A percentile compares a stretch with the other conserved stretches of the same genome.
These are phyloP conservation scores for Pleurotus giganteus DNA, from an alignment of 768 basidiomycete species.

Conservation along the genomic window DNA sequence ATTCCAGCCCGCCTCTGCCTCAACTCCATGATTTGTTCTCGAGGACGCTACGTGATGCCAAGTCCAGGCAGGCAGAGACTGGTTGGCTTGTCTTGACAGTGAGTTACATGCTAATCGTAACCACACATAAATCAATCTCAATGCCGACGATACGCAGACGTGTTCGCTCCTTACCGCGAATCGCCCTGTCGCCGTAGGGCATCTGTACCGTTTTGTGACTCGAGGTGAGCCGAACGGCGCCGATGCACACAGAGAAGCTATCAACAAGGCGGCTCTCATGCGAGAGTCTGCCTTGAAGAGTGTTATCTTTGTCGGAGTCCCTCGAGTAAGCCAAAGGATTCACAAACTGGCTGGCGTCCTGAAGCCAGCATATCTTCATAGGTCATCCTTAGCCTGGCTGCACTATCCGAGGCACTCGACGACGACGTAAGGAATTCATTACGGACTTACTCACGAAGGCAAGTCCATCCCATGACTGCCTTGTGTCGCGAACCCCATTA, in stretches of 20 bases:
- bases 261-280: conserved; percentile 80
- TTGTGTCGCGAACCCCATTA: conserved; percentile 9
- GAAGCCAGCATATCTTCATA: conserved; percentile 24
- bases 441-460: conserved; percentile 68
- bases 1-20: conserved; percentile 52
- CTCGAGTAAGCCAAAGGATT: conserved; percentile 53
- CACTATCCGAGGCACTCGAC: conserved; percentile 73
- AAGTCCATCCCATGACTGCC: conserved; percentile 22
- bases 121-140: conserved; percentile 9
- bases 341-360: background rate
- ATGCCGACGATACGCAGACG: conserved; percentile 48
- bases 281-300: conserved; percentile 89
- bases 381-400: conserved; percentile 82
- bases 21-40: conserved; percentile 55
- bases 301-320: conserved; percentile 85
- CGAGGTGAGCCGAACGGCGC: conserved; percentile 38
- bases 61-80: conserved; percentile 59
- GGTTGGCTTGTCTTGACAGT: conserved; percentile 84
- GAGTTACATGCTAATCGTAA: conserved; percentile 23
- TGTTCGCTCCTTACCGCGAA: conserved; percentile 83
- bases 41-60: conserved; percentile 66
- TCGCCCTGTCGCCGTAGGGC: conserved; percentile 73
- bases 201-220: conserved; percentile 79
- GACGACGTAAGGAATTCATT: conserved; percentile 76
- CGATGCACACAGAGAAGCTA: conserved; percentile 46